phyloP scores from a whole-genome alignment of 805 yeast species.

The Hanseniaspora opuntiae region DNA sequence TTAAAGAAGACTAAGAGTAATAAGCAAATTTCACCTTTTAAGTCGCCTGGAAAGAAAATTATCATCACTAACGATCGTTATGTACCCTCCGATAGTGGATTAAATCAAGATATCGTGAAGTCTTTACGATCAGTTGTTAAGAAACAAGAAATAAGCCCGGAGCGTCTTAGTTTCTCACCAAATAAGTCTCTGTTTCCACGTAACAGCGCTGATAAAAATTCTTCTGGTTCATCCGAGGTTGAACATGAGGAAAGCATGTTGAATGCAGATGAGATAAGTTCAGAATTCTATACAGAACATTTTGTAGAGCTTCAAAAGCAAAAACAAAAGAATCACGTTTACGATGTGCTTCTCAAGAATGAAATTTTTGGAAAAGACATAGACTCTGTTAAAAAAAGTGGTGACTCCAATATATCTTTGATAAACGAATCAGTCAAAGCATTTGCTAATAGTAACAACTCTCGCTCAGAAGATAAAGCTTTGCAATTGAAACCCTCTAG shows the following conservation, averaged over 20 bases:
- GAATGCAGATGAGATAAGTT: slow-evolving; percentile 15
- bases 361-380: slow-evolving; percentile 85
- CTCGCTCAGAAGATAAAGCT: not conserved
- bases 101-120: slow-evolving; percentile 59
- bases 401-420: slow-evolving; percentile 12
- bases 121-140: slow-evolving; percentile 4
- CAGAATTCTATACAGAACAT: slow-evolving; percentile 8
- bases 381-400: slow-evolving; percentile 25
- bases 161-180: slow-evolving; percentile 13
- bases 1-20: slow-evolving; percentile 1
- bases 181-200: not conserved
- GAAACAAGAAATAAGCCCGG: slow-evolving; percentile 39
- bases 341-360: slow-evolving; percentile 70
- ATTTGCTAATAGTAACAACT: not conserved
- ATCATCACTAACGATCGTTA: slow-evolving; percentile 63
- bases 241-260: slow-evolving; percentile 13
- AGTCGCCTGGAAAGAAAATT: not conserved
- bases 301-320: slow-evolving; percentile 33
- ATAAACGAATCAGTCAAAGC: not conserved
- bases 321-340: slow-evolving; percentile 76
- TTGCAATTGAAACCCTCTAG: not conserved
- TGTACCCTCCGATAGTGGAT: slow-evolving; percentile 76
- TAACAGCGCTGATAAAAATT: slow-evolving; percentile 5
- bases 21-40: slow-evolving; percentile 6
- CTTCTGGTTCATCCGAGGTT: slow-evolving; percentile 3